A percentile compares a stretch with the other conserved stretches of the same genome.
Conservation (phyloP, 2,329 filamentous ascomycete genomes). For the Aspergillus sp. region DNA sequence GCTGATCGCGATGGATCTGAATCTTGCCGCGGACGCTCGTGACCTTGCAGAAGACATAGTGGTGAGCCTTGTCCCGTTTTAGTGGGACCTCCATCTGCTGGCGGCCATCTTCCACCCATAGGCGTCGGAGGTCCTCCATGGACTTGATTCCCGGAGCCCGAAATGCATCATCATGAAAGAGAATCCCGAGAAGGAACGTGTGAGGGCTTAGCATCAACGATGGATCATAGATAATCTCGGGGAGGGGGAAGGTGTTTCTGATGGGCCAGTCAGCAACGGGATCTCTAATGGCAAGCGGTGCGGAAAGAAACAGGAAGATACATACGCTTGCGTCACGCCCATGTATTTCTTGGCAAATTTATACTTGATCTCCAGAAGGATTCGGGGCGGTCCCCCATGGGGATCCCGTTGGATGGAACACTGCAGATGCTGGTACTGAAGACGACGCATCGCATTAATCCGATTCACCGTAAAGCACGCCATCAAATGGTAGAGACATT, state of each 20-base stretch:
- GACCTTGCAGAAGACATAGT: neutral
- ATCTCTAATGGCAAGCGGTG: neutral
- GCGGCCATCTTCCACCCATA: neutral
- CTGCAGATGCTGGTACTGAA: neutral
- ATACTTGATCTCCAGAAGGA: slow-evolving; percentile 6
- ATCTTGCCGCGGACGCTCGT: neutral
- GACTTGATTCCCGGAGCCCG: neutral
- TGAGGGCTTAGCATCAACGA: neutral
- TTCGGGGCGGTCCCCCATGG: neutral
- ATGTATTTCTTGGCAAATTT: slow-evolving; percentile 6
- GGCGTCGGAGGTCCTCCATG: neutral
- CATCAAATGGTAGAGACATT: neutral
- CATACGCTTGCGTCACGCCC: slow-evolving; percentile 3
- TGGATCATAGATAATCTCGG: neutral
- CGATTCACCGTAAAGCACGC: neutral
- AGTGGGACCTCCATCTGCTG: neutral
- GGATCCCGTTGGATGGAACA: neutral
- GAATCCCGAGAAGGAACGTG: neutral
- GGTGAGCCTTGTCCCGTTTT: neutral
- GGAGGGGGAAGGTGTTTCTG: neutral
- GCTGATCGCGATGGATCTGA: neutral
- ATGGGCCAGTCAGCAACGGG: neutral
- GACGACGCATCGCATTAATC: neutral
- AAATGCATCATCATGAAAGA: slow-evolving; percentile 1
- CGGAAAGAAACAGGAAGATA: slow-evolving; percentile 3